Base-by-base conservation (phyloP, 148 eudicot species). In the Spergularia marina region DNA sequence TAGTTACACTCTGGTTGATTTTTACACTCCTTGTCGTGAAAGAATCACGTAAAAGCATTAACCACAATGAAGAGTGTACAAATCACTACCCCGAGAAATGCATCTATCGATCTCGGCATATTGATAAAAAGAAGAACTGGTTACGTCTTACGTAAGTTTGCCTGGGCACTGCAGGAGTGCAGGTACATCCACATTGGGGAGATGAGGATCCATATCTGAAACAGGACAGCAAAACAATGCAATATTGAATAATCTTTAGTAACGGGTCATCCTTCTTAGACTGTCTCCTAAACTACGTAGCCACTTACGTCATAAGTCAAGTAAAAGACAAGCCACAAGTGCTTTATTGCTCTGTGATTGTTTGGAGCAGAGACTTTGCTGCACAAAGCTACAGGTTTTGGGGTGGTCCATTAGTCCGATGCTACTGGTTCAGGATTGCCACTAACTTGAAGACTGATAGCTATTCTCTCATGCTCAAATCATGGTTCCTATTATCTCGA, bases 371-470 rank as follows among this genome's bases (percentile, higher is more conserved):
- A 20, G 9, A 41, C 47, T 11, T 59, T 20, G 7, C 44, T 64
- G 49, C 40, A 13, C 20, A 20, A 17, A 56, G 47, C 36, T 59
- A 39, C 30, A 65, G 36, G n/a, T 68, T 25, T 23, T 6, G 49
- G 30, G 61, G 68, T 71, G 83, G 82, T 70, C 71, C 78, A 70
- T 55, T 72, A 6, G 62, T 61, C 74, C 69, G 68, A 59, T 74
- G 11, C 61, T 75, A 41, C 49, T 69, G 75, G 72, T 25, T 68
- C 74, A 80, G 53, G 52, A 57, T 36, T 68, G 25, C 58, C 30
- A 13, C 53, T 30, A 30, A 30, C 36, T 30, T 30, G 36, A 30
- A 30, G 36, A 30, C 36, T 13, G 13, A 65, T 3, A 74, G 21
- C n/a, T 54, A 41, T n/a, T 18, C 34, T 60, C 58, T 51, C 52